Evolutionary conservation across 2,329 filamentous ascomycete species (phyloP), one percentile per base, ranked within the genome.

Genomic region (Fusarium verrucosum): DNA sequence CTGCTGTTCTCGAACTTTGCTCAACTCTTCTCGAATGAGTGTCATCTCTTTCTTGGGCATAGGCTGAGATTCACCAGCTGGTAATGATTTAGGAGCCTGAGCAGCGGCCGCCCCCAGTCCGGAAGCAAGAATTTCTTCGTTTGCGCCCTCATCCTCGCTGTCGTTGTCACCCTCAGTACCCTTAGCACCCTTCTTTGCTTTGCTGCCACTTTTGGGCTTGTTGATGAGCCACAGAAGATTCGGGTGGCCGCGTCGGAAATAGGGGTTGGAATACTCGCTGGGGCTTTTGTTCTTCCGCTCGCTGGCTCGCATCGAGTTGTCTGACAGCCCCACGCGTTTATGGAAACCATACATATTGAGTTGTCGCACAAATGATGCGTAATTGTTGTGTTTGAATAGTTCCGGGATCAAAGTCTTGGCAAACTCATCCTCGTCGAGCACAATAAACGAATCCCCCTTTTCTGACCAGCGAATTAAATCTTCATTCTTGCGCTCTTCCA

Each of bases 311-410:
- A 99, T 96, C 0, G 94, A 97, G 74, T 97, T 97, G 77, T 99
- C 95, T 5, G 94, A 97, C 17, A 99, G 84, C 5, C 92, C 92
- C 5, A 95, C 92, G 37, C 92, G 90, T 82, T 99, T 99, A 83
- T 99, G 95, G 73, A 99, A 99, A 62, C 96, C 94, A 76, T 97
- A 97, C 83, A 97, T 97, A 78, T 97, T 97, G 64, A 97, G 84
- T 75, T 97, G 94, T 32, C 94, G 89, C 52, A 97, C 94, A 75
- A 97, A 97, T 66, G 94, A 97, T 42, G 94, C 94, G 78, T 97
- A 97, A 76, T 97, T 97, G 84, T 94, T 97, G 80, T 99, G 95
- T 78, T 99, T 99, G 85, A 99, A 99, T 63, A 98, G 89, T 77
- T 98, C 96, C 1, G 95, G 95, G 22, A 99, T 91, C 70, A 99